Conservation (phyloP, 2,329 filamentous ascomycete species). For the Neoarthrinium moseri region DNA sequence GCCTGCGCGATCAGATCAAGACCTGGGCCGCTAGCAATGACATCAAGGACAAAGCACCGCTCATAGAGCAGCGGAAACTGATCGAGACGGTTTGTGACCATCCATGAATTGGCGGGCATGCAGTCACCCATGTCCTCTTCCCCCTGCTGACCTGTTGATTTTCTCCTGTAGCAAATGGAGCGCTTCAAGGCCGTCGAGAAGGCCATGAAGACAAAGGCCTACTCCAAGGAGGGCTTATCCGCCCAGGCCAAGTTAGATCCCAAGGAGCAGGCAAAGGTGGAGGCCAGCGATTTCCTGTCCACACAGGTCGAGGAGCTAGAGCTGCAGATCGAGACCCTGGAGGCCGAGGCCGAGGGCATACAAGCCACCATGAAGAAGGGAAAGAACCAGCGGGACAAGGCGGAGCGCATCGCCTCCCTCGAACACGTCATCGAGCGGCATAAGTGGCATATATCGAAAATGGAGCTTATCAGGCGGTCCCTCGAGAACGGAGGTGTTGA, state of each 20-base stretch:
- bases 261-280: constrained; percentile 93
- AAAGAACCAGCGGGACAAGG: constrained; percentile 81
- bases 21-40: constrained; percentile 98
- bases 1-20: constrained; percentile 97
- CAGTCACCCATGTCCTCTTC: no score
- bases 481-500: constrained; percentile 93
- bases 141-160: constrained; percentile 4
- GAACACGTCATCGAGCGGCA: constrained; percentile 83
- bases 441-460: constrained; percentile 92
- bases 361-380: constrained; percentile 92
- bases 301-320: constrained; percentile 90
- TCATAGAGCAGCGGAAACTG: constrained; percentile 89
- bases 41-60: constrained; percentile 97
- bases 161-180: constrained; percentile 94
- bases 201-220: constrained; percentile 99
- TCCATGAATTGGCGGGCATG: no score
- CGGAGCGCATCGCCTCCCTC: constrained; percentile 84
- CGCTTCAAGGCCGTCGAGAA: constrained; percentile 99
- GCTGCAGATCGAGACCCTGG: constrained; percentile 86
- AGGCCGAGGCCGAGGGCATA: constrained; percentile 85
- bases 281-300: constrained; percentile 82
- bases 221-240: constrained; percentile 95
- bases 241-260: constrained; percentile 91
- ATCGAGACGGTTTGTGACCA: constrained; percentile 82
- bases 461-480: constrained; percentile 86